phyloP scores from a whole-genome alignment of 441 rosid genomes.

The Sinapis alba region DNA sequence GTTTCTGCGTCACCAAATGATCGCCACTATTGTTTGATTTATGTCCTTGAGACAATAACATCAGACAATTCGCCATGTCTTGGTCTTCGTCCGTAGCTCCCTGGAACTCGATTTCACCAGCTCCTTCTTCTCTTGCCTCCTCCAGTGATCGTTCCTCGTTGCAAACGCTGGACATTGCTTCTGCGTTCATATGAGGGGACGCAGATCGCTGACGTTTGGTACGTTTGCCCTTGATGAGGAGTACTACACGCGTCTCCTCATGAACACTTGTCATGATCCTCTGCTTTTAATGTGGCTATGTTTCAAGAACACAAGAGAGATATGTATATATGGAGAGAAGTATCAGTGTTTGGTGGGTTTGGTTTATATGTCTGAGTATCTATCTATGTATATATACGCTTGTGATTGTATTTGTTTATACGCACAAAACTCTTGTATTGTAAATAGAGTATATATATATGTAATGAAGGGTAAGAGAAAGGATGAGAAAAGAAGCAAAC shows the following conservation, averaged over 20 bases:
- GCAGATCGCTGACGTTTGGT: constrained; percentile 54
- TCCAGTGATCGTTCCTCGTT: constrained; percentile 20
- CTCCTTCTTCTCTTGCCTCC: constrained; percentile 28
- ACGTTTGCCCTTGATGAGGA: constrained; percentile 52
- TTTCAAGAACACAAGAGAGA: constrained; percentile 18
- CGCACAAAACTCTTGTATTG: constrained; percentile 33
- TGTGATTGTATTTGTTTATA: constrained; percentile 36
- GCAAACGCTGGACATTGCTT: constrained; percentile 40
- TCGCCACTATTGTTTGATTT: too few species aligned
- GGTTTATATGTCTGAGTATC: constrained; percentile 25
- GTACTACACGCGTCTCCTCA: constrained; percentile 43
- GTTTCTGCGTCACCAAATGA: too few species aligned
- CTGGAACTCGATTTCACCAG: constrained; percentile 18
- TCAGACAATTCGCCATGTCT: constrained; percentile 67
- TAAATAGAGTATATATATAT: constrained; percentile 27
- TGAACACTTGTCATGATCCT: constrained; percentile 44
- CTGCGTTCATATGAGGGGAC: constrained; percentile 41
- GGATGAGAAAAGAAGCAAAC: constrained; percentile 64
- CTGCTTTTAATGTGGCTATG: background rate
- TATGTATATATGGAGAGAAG: constrained; percentile 31
- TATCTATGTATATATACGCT: background rate
- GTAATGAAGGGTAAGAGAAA: constrained; percentile 29
- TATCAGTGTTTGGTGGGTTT: constrained; percentile 32
- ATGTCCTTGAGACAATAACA: constrained; percentile 56
- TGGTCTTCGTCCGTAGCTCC: constrained; percentile 50